These are phyloP conservation scores for Didymella pinodella DNA, from an alignment of 2,329 filamentous ascomycete species.

Conservation along the genomic window DNA sequence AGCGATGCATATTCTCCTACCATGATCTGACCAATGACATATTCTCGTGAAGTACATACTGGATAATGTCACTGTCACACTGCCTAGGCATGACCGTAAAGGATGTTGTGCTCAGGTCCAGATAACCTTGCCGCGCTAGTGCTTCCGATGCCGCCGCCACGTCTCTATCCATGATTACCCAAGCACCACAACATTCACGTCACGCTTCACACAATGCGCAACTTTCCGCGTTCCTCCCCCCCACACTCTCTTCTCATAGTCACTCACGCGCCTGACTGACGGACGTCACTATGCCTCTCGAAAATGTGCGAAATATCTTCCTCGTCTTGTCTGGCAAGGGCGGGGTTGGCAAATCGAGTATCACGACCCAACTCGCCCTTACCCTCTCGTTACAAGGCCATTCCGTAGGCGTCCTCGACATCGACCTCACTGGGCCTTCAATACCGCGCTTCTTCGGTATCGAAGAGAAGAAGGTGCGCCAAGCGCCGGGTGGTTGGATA, in stretches of 20 bases:
- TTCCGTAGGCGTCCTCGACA: conserved; percentile 92
- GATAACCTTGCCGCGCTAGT: conserved; percentile 16
- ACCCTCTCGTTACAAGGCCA: conserved; percentile 85
- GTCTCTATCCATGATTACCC: conserved; percentile 39
- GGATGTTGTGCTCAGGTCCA: conserved; percentile 4
- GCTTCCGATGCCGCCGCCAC: conserved; percentile 44
- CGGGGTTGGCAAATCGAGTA: conserved; percentile 95
- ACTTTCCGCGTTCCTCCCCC: conserved; percentile 1
- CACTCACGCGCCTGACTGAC: conserved; percentile 35
- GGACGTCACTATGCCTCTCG: conserved; percentile 66
- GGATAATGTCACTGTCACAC: too few relatives aligned
- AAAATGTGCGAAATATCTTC: conserved; percentile 78
- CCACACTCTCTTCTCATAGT: not conserved
- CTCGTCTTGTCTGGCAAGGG: conserved; percentile 95
- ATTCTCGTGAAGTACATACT: too few relatives aligned
- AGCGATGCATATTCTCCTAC: conserved; percentile 21
- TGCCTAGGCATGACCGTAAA: too few relatives aligned
- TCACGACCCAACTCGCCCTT: conserved; percentile 95
- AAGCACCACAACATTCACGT: conserved; percentile 38
- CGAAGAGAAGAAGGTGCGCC: conserved; percentile 86
- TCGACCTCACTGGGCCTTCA: conserved; percentile 94
- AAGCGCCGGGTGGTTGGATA: conserved; percentile 90
- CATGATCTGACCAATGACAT: not conserved
- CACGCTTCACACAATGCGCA: conserved; percentile 24
- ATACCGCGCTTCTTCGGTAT: conserved; percentile 95